A percentile compares a stretch with the other conserved stretches of the same genome.
Conservation (phyloP, 805 yeast genomes). For the Yamadazyma paraphyllophila region DNA sequence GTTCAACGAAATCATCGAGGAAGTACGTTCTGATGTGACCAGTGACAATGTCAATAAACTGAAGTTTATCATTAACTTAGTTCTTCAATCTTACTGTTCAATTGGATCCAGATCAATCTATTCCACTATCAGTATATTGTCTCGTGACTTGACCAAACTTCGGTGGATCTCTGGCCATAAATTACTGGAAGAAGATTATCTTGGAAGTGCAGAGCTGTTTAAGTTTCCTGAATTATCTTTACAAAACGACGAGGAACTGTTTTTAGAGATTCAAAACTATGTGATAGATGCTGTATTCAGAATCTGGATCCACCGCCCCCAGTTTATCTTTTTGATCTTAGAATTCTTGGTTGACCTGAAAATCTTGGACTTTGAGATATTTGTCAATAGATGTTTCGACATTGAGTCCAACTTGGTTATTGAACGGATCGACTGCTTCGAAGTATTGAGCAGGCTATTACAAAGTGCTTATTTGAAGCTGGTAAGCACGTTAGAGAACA, state of each 20-base stretch:
- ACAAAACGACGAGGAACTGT: not conserved
- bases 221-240: constrained; percentile 23
- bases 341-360: constrained; percentile 41
- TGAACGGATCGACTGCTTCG: constrained; percentile 44
- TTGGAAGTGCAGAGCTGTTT: constrained; percentile 26
- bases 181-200: constrained; percentile 28
- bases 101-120: constrained; percentile 85
- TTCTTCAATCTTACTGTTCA: constrained; percentile 71
- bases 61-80: constrained; percentile 51
- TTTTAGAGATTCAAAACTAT: constrained; percentile 29
- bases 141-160: constrained; percentile 40
- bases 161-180: constrained; percentile 34
- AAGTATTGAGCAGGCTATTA: constrained; percentile 37
- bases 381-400: constrained; percentile 28
- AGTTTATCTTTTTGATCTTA: constrained; percentile 41
- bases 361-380: constrained; percentile 28
- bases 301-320: constrained; percentile 46
- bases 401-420: constrained; percentile 32
- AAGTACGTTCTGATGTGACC: constrained; percentile 20
- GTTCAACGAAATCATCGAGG: constrained; percentile 32
- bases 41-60: constrained; percentile 22
- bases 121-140: constrained; percentile 40
- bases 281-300: constrained; percentile 40
- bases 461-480: constrained; percentile 6
- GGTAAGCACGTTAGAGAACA: not conserved